phyloP scores from a whole-genome alignment of 2,329 filamentous ascomycete genomes.

The Coniella lustricola region DNA sequence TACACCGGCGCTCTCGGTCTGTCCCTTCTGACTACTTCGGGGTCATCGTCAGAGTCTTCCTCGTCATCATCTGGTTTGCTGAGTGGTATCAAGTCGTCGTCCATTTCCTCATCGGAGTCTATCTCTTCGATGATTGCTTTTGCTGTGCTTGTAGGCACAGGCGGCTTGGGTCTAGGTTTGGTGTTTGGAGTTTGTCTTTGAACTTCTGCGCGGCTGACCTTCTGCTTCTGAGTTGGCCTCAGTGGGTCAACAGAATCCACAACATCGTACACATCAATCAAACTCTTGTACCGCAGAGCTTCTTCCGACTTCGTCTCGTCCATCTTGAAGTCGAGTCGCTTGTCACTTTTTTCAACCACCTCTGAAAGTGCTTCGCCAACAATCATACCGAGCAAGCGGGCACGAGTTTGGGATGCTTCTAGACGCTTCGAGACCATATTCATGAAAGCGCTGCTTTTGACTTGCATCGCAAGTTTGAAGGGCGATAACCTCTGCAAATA shows the following conservation, averaged over 20 bases:
- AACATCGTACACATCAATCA: constrained; percentile 57
- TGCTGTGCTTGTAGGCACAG: constrained; percentile 27
- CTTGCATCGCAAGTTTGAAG: constrained; percentile 59
- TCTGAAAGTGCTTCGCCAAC: constrained; percentile 67
- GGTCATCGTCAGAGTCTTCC: constrained; percentile 89
- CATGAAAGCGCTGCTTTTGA: constrained; percentile 67
- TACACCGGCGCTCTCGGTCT: constrained; percentile 85
- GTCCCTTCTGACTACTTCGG: constrained; percentile 75
- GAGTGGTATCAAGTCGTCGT: constrained; percentile 68
- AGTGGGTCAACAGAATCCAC: constrained; percentile 52
- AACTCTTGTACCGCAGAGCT: constrained; percentile 63
- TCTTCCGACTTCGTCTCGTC: constrained; percentile 71
- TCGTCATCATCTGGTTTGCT: constrained; percentile 80
- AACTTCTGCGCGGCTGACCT: constrained; percentile 8
- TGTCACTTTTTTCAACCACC: constrained; percentile 60
- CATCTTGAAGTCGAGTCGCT: constrained; percentile 74
- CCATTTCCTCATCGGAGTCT: constrained; percentile 51
- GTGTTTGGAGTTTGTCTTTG: constrained; percentile 25
- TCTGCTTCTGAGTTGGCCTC: constrained; percentile 16
- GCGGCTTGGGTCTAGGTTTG: constrained; percentile 22
- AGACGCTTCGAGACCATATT: constrained; percentile 80
- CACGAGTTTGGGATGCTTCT: constrained; percentile 63
- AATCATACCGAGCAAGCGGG: constrained; percentile 80
- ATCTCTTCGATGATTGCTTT: constrained; percentile 58
- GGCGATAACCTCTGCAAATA: constrained; percentile 63